Percentiles rank a stretch among this genome's conserved stretches.
These are phyloP conservation scores for Capsella bursapastoris DNA, from an alignment of 345 rosid species.

Conservation along the genomic window DNA sequence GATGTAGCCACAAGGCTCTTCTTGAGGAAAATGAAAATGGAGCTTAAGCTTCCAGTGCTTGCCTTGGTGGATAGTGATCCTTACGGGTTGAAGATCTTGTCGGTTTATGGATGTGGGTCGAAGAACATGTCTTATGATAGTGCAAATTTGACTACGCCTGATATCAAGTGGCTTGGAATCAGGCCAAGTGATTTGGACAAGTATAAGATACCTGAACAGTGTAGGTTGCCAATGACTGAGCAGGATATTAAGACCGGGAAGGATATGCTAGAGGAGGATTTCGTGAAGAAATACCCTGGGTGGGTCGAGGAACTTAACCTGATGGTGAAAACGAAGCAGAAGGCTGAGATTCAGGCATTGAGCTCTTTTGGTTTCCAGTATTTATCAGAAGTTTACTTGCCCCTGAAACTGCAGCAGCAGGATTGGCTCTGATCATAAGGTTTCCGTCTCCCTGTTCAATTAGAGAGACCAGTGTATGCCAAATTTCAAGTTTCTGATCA, in stretches of 20 bases:
- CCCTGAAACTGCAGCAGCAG: constrained; percentile 95
- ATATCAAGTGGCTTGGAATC: constrained; percentile 94
- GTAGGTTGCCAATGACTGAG: constrained; percentile 96
- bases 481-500: constrained; percentile 19
- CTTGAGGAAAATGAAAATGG: constrained; percentile 91
- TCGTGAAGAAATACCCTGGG: constrained; percentile 97
- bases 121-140: constrained; percentile 99
- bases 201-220: constrained; percentile 89
- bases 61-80: constrained; percentile 98
- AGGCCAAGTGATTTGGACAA: constrained; percentile 95
- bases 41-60: constrained; percentile 87
- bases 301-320: constrained; percentile 97
- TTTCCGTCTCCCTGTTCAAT: constrained; percentile 26
- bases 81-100: constrained; percentile 87
- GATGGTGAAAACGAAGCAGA: constrained; percentile 96
- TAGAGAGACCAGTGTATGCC: constrained; percentile 25
- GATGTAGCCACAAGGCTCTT: constrained; percentile 97
- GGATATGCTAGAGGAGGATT: constrained; percentile 93
- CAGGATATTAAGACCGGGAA: constrained; percentile 99
- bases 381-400: constrained; percentile 93
- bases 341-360: constrained; percentile 99
- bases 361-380: constrained; percentile 96
- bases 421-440: constrained; percentile 74
- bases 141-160: constrained; percentile 91
- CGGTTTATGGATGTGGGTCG: constrained; percentile 96